Conservation (phyloP, 345 rosid genomes). For the Arabidopsis suecica region DNA sequence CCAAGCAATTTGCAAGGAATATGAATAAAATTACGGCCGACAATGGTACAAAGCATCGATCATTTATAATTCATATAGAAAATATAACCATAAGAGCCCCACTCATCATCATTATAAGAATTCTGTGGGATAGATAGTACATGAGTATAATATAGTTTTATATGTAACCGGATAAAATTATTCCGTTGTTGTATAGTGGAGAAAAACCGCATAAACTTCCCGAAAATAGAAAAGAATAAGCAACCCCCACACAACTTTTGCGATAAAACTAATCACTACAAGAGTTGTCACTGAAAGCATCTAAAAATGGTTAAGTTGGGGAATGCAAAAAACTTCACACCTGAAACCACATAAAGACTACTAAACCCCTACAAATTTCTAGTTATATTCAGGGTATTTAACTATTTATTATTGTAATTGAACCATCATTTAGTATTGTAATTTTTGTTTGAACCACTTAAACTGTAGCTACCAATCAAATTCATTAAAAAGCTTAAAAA, state of each 20-base stretch:
- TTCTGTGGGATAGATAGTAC: background rate
- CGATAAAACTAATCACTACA: background rate
- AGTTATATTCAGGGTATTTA: too few relatives aligned
- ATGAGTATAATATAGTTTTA: background rate
- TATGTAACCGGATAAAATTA: background rate
- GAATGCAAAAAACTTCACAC: too few relatives aligned
- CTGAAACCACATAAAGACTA: too few relatives aligned
- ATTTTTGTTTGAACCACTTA: too few relatives aligned
- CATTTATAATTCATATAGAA: background rate
- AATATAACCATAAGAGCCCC: conserved; percentile 23
- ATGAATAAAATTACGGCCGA: conserved; percentile 42
- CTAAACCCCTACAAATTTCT: too few relatives aligned
- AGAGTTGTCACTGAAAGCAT: background rate
- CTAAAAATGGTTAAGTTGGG: too few relatives aligned
- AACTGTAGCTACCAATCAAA: too few relatives aligned
- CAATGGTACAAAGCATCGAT: conserved; percentile 34
- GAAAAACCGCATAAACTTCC: background rate
- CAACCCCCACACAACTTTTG: background rate
- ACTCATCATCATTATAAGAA: conserved; percentile 25
- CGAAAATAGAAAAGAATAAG: background rate
- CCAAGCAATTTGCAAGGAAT: conserved; percentile 29
- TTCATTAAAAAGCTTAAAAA: too few relatives aligned
- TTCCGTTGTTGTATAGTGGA: conserved; percentile 4
- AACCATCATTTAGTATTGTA: background rate
- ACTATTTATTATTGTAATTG: background rate